Base-by-base conservation (phyloP, 805 yeast genomes). In the Zygotorulaspora sp. region DNA sequence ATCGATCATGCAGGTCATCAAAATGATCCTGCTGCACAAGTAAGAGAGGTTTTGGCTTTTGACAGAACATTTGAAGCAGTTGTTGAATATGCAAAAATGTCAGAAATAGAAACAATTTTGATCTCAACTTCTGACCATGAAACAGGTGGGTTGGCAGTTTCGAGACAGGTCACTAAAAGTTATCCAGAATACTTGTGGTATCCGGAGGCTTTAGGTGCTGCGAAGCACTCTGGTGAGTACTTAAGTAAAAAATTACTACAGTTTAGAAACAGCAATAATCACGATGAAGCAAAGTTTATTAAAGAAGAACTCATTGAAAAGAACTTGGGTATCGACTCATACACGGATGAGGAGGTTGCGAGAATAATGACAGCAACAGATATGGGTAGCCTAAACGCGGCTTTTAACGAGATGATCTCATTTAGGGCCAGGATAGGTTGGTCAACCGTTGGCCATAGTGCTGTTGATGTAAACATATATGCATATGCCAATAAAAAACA, bases 381-480 rank as follows among this genome's bases (percentile, higher is more conserved):
- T 27, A 54, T 70, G 2, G 49, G 47, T 34, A 46, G 42, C 8
- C 36, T 60, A 12, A 65, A 59, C 43, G 77, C 77, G 43, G 63
- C 70, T 26, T 61, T 87, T 40, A 82, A 84, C 53, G 71, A 78
- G 38, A 74, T 89, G 74, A 74, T 87, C 8, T 83, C 95, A 1
- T 53, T 64, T n/a, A 75, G 95, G 47, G 87, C 97, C 0, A 83
- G 83, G 61, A 77, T 87, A 12, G 97, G 96, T n/a, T 89, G 96
- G 96, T 72, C 95, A 7, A 89, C 97, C 0, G 95, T 87, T 54
- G 97, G 97, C 20, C 97, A 89, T 61, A 80, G 95, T 14, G 96
- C 96, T 0, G 96, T 89, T 11, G 97, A 89, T 62, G 96, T 89
- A 24, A 89, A 90, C 55, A 83, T 90, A 33, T 89, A 89, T 58